phyloP scores from a whole-genome alignment of 257 asterid species.

The Nicotiana knightiana region DNA sequence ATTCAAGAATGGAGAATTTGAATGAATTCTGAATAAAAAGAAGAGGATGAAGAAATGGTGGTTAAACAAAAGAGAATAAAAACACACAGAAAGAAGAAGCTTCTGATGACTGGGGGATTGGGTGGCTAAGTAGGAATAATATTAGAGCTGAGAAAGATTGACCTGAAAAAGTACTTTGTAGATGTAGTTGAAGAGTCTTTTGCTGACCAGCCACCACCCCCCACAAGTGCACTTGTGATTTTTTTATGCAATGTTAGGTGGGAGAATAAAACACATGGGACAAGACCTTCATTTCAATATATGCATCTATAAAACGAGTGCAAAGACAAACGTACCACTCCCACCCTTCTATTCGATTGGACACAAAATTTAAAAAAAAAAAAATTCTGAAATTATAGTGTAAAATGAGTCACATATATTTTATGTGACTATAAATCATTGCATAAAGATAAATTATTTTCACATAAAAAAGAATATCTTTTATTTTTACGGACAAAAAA shows the following conservation, averaged over 20 bases:
- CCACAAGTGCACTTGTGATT: background rate
- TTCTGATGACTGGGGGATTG: background rate
- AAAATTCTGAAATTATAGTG: too few relatives aligned
- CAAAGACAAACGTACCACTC: background rate
- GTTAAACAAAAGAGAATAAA: background rate
- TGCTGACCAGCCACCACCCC: background rate
- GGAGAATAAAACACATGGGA: background rate
- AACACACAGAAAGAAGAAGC: background rate
- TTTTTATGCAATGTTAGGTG: background rate
- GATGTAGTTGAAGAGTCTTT: slow-evolving; percentile 1
- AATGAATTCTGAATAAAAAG: background rate
- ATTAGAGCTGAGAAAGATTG: slow-evolving; percentile 5
- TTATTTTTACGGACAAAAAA: too few relatives aligned
- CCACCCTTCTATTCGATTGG: too few relatives aligned
- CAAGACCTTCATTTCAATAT: background rate
- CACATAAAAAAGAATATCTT: too few relatives aligned
- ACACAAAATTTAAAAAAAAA: too few relatives aligned
- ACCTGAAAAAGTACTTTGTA: slow-evolving; percentile 1
- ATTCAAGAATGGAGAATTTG: background rate
- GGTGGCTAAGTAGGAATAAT: background rate
- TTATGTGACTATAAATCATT: too few relatives aligned
- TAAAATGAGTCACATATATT: too few relatives aligned
- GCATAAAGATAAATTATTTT: too few relatives aligned
- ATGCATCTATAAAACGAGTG: slow-evolving; percentile 15
- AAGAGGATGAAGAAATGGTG: background rate